A percentile compares a stretch with the other conserved stretches of the same genome.
Evolutionary conservation across 352 stramenopile genomes (phyloP).

Genomic region (Albugo laibachii): DNA sequence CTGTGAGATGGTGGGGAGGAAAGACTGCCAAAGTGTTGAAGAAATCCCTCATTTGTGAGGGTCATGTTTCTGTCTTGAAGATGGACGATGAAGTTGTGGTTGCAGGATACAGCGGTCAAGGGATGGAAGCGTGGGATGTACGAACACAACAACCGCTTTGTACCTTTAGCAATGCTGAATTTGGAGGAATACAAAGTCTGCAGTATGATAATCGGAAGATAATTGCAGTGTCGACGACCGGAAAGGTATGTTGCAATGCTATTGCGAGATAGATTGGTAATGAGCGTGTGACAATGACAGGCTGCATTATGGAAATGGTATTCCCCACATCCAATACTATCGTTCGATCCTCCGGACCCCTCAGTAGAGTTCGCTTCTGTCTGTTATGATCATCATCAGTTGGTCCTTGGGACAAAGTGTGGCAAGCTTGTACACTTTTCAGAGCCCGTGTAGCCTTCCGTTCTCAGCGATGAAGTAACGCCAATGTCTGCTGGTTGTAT

Average conservation of each 20-base stretch:
- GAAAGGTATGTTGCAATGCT: slow-evolving; percentile 22
- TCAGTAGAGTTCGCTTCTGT: slow-evolving; percentile 39
- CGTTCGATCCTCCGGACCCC: slow-evolving; percentile 32
- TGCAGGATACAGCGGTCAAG: slow-evolving; percentile 55
- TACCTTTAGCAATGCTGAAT: slow-evolving; percentile 55
- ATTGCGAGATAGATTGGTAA: background rate
- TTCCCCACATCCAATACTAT: slow-evolving; percentile 48
- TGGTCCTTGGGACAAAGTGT: slow-evolving; percentile 55
- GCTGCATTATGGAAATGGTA: slow-evolving; percentile 74
- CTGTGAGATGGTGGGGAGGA: slow-evolving; percentile 73
- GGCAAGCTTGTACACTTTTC: slow-evolving; percentile 60
- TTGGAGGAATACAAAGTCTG: slow-evolving; percentile 48
- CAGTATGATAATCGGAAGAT: slow-evolving; percentile 79
- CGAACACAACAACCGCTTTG: slow-evolving; percentile 70
- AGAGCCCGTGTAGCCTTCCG: too few species aligned
- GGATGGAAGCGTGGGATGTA: slow-evolving; percentile 79
- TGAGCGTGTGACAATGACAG: too few species aligned
- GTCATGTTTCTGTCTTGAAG: slow-evolving; percentile 53
- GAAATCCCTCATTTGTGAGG: slow-evolving; percentile 63
- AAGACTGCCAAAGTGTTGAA: slow-evolving; percentile 74
- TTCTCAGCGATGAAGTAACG: too few species aligned
- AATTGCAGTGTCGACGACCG: slow-evolving; percentile 47
- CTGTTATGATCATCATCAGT: slow-evolving; percentile 47
- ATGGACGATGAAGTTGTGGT: slow-evolving; percentile 81
- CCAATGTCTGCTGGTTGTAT: background rate